Evolutionary conservation across 805 yeast species (phyloP).

Genomic region (Ogataea kodamae): DNA sequence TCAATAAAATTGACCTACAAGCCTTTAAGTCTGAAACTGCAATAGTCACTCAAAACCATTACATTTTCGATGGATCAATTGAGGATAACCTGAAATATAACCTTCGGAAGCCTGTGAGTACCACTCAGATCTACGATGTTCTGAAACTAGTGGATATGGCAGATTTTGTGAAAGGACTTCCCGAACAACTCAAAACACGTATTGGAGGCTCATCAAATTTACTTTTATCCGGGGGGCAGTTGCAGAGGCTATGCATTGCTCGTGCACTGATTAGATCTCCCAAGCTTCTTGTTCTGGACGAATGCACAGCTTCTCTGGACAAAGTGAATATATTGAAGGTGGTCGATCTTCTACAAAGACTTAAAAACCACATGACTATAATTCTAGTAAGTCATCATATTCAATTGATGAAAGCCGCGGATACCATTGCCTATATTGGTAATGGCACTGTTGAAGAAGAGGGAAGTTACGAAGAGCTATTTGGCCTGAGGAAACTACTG

Average conservation of each 20-base stretch:
- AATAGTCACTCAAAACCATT: conserved; percentile 73
- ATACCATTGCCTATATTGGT: conserved; percentile 45
- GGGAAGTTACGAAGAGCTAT: conserved; percentile 32
- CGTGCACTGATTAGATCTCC: conserved; percentile 75
- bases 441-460: conserved; percentile 47
- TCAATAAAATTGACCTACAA: conserved; percentile 42
- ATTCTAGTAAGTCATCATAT: conserved; percentile 72
- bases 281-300: conserved; percentile 69
- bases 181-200: conserved; percentile 55
- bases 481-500: conserved; percentile 1
- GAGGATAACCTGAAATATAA: conserved; percentile 71
- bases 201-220: conserved; percentile 46
- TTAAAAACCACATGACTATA: conserved; percentile 37
- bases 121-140: conserved; percentile 35
- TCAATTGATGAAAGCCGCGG: conserved; percentile 60
- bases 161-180: conserved; percentile 52
- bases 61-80: conserved; percentile 70
- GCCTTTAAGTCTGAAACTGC: conserved; percentile 54
- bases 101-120: conserved; percentile 23
- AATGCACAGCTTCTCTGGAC: conserved; percentile 87
- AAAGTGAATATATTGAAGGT: conserved; percentile 52
- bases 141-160: conserved; percentile 48
- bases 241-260: conserved; percentile 80
- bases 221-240: conserved; percentile 84
- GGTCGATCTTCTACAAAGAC: conserved; percentile 41